These are phyloP conservation scores for Xylaria curta DNA, from an alignment of 495 filamentous ascomycete species.

Conservation along the genomic window DNA sequence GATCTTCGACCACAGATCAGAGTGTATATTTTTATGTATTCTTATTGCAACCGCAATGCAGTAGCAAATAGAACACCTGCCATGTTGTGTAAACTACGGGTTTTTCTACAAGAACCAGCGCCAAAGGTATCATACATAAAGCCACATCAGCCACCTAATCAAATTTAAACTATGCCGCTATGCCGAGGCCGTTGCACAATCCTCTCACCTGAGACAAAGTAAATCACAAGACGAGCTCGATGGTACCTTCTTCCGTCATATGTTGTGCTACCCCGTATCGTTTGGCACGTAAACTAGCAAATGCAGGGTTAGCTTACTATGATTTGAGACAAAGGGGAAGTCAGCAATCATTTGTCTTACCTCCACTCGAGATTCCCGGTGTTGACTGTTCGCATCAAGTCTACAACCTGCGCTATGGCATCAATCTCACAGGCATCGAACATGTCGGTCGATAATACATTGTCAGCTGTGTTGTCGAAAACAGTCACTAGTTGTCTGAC, in stretches of 20 bases:
- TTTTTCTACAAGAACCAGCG: no score
- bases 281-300: conserved; percentile 30
- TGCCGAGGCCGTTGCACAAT: background rate
- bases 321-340: background rate
- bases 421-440: conserved; percentile 28
- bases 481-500: conserved; percentile 31
- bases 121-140: no score
- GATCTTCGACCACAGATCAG: background rate
- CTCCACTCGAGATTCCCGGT: conserved; percentile 40
- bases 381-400: conserved; percentile 33
- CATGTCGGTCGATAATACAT: conserved; percentile 22
- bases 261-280: conserved; percentile 35
- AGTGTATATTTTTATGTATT: background rate
- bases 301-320: background rate
- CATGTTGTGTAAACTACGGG: no score
- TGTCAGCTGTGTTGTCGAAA: conserved; percentile 33
- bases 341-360: conserved; percentile 9
- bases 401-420: conserved; percentile 30
- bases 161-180: background rate
- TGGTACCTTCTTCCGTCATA: conserved; percentile 29
- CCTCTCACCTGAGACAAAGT: background rate
- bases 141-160: no score
- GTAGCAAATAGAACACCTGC: no score
- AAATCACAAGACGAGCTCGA: conserved; percentile 32
- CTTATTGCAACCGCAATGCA: no score